Evolutionary conservation across 202 grass and related monocot species (phyloP).

Genomic region (Zoysia matrella): DNA sequence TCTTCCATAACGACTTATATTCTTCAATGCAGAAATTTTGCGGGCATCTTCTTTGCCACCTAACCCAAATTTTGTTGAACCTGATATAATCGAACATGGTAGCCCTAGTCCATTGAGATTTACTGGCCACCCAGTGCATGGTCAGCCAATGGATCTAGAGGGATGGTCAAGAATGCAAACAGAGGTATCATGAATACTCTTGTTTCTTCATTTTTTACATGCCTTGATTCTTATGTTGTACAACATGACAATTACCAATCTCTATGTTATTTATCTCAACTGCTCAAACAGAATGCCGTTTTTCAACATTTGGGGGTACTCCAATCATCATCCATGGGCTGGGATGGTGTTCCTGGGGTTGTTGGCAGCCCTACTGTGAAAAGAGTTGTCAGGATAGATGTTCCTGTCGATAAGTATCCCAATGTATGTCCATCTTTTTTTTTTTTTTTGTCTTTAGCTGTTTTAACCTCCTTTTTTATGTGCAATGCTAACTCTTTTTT

Average conservation of each 20-base stretch:
- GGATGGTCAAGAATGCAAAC: constrained; percentile 75
- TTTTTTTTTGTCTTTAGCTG: constrained; percentile 23
- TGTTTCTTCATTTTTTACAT: constrained; percentile 23
- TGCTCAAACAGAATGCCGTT: constrained; percentile 18
- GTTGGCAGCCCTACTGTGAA: constrained; percentile 59
- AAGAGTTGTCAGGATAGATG: constrained; percentile 80
- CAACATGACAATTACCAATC: not conserved
- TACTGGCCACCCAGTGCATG: constrained; percentile 59
- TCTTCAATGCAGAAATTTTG: constrained; percentile 86
- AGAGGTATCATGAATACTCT: constrained; percentile 57
- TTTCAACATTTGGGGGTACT: constrained; percentile 62
- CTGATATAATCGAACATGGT: constrained; percentile 75
- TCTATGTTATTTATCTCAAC: not conserved
- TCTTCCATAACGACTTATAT: constrained; percentile 24
- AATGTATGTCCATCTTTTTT: constrained; percentile 58
- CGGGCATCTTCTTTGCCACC: constrained; percentile 74
- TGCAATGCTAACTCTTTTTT: constrained; percentile 41
- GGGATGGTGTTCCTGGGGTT: constrained; percentile 64
- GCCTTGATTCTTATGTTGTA: constrained; percentile 23
- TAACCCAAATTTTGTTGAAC: constrained; percentile 77
- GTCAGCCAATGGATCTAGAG: constrained; percentile 88
- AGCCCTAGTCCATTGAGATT: constrained; percentile 76
- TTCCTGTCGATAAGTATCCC: constrained; percentile 86
- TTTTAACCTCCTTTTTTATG: constrained; percentile 23
- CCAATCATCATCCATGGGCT: constrained; percentile 56